Base-by-base conservation (phyloP, 1,139 yeast species). In the Yamadazyma sp. region DNA sequence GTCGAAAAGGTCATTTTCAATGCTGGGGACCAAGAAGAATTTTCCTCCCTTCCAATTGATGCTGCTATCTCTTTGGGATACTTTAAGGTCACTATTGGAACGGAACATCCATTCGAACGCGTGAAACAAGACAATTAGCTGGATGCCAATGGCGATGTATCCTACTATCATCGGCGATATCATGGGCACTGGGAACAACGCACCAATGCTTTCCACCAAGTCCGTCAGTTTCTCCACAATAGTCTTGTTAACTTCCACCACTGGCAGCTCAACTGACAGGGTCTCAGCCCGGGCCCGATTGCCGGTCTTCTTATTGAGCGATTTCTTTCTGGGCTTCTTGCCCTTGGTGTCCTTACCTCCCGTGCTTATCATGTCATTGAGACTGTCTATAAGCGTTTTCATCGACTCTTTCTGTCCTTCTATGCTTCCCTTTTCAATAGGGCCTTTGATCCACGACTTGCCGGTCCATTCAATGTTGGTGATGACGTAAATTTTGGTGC, bases 391-490 rank as follows among this genome's bases (percentile, higher is more conserved):
- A 56, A 89, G 55, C 2, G 74, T 64, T 40, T 74, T 77, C 64
- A 85, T 75, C 13, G 86, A 76, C 14, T 80, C 82, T 51, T 78
- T 79, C 59, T 94, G 98, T 0, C 98, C 99, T 39, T 87, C 95
- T 39, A 85, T 78, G 12, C 95, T 79, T 6, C 97, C 97, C 54
- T 83, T 89, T 57, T 94, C 98, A 50, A 94, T 82, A 0, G 95
- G 85, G 13, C 95, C 83, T 61, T 89, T 88, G 51, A 90, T 78
- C 89, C 97, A 86, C 23, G 95, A 83, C 57, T 86, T 87, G n/a
- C 90, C 95, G 4, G 86, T 73, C 98, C 98, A 94, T 34, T 84
- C 86, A 43, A 90, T 78, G 38, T 74, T 66, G 0, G 95, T 83
- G 4, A 81, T 70, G 13, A 82, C 80, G 35, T 70, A 67, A 33